Percentiles rank a stretch among this genome's conserved stretches.
Conservation (phyloP, 2,329 filamentous ascomycete species). For the Colletotrichum tofieldiae region DNA sequence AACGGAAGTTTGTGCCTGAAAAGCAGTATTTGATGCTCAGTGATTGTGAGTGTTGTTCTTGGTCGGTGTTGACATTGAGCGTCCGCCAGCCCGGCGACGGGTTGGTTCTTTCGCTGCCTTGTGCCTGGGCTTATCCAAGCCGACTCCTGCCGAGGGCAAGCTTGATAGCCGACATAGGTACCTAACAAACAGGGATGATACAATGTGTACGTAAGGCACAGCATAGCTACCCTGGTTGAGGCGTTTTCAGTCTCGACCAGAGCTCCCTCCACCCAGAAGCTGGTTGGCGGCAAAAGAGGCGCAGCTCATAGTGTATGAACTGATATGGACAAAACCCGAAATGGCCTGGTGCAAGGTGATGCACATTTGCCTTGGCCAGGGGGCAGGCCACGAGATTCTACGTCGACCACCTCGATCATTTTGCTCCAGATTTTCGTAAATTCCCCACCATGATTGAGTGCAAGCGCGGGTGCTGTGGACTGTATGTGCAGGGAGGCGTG, state of each 20-base stretch:
- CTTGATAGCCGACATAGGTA: neutral
- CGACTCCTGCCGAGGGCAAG: neutral
- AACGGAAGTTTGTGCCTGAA: neutral
- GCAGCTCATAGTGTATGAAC: neutral
- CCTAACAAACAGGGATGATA: slow-evolving; percentile 18
- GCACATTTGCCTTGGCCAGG: neutral
- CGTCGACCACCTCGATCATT: slow-evolving; percentile 17
- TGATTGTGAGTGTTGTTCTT: neutral
- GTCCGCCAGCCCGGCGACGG: neutral
- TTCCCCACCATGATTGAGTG: neutral
- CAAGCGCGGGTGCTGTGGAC: neutral
- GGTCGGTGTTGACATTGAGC: neutral
- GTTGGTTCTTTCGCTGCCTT: neutral
- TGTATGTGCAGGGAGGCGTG: neutral
- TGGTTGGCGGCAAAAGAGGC: slow-evolving; percentile 42
- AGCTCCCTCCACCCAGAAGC: slow-evolving; percentile 31
- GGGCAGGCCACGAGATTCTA: neutral
- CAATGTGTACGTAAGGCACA: slow-evolving; percentile 28
- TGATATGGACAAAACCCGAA: neutral
- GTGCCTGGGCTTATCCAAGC: slow-evolving; percentile 17
- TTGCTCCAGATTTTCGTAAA: slow-evolving; percentile 7
- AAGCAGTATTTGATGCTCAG: neutral
- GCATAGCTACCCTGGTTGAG: slow-evolving; percentile 8
- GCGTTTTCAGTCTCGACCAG: neutral
- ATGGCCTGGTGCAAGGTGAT: neutral